Evolutionary conservation across 2,329 filamentous ascomycete genomes (phyloP).

Genomic region (Xylariaceae sp.): DNA sequence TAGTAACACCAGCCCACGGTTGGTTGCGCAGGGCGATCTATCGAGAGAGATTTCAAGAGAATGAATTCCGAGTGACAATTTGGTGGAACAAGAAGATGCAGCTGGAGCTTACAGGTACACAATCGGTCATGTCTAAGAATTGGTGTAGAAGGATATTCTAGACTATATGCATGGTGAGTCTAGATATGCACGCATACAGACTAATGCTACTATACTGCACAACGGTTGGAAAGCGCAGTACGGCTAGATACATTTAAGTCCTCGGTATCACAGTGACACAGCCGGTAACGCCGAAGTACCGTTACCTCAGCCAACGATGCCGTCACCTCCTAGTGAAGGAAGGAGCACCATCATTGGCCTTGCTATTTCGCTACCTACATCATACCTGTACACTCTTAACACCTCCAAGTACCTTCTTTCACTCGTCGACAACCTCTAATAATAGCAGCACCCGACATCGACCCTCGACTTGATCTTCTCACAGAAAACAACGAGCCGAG

Average conservation of each 20-base stretch:
- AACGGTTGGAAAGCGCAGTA: too few species aligned
- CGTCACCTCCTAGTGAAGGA: background rate
- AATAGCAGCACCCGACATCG: background rate
- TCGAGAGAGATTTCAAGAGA: background rate
- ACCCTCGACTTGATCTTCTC: background rate
- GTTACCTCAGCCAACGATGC: background rate
- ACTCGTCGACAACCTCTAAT: too few species aligned
- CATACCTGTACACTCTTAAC: constrained; percentile 1
- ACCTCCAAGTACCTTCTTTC: too few species aligned
- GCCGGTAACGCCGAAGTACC: background rate
- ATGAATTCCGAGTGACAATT: background rate
- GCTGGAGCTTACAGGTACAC: background rate
- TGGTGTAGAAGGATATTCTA: background rate
- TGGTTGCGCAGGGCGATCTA: constrained; percentile 11
- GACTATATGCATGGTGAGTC: background rate
- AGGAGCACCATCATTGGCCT: background rate
- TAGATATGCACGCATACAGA: background rate
- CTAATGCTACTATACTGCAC: background rate
- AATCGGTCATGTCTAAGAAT: background rate
- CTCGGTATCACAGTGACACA: too few species aligned
- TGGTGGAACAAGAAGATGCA: constrained; percentile 11
- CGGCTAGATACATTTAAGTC: too few species aligned
- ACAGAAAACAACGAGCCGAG: background rate
- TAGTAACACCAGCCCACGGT: constrained; percentile 11
- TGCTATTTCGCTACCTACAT: background rate